phyloP scores from a whole-genome alignment of 306 rosid species.

The Prunus mongolica region DNA sequence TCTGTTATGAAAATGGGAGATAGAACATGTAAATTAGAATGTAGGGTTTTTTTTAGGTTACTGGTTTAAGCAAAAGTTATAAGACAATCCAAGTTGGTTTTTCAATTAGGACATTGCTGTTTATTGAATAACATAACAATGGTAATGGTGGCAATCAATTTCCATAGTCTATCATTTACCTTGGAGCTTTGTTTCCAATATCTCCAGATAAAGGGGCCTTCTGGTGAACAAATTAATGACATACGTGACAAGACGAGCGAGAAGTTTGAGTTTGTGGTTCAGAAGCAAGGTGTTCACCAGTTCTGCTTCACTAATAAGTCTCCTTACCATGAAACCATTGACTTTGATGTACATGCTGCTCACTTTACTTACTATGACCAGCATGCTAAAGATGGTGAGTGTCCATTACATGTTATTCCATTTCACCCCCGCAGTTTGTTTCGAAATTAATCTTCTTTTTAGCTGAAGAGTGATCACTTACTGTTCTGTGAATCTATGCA shows the following conservation, averaged over 20 bases:
- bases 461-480: not conserved
- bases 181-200: not conserved
- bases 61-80: not conserved
- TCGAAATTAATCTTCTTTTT: not conserved
- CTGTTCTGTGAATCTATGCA: conserved; percentile 35
- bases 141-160: not conserved
- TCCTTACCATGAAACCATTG: conserved; percentile 72
- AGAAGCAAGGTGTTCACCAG: conserved; percentile 52
- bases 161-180: not conserved
- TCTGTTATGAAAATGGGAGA: not conserved
- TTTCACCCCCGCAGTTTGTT: not conserved
- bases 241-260: conserved; percentile 57
- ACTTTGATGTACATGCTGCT: conserved; percentile 78
- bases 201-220: conserved; percentile 77
- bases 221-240: conserved; percentile 71
- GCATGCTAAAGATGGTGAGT: conserved; percentile 94
- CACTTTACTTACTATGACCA: conserved; percentile 70
- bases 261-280: conserved; percentile 55
- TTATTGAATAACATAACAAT: not conserved
- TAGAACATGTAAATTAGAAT: not conserved
- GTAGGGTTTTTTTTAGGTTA: not conserved
- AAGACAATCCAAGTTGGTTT: not conserved
- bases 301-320: conserved; percentile 78
- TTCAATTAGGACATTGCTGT: not conserved
- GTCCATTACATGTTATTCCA: not conserved